Evolutionary conservation across 257 asterid genomes (phyloP).

Genomic region (Solanum sejunctum): DNA sequence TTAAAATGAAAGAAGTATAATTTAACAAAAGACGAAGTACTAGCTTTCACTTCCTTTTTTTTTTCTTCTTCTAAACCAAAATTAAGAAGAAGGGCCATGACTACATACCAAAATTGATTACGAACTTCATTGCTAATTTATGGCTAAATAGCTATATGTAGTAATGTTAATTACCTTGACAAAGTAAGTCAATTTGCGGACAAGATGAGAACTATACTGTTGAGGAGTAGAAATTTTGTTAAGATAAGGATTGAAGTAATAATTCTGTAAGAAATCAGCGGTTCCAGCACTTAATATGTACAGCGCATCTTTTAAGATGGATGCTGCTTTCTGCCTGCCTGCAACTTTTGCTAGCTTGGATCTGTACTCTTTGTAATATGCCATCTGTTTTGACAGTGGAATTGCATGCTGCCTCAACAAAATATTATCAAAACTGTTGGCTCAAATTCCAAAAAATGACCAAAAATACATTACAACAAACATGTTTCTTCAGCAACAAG

Average conservation of each 20-base stretch:
- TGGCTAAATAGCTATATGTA: background rate
- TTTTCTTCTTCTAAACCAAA: too few relatives aligned
- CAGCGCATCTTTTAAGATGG: slow-evolving; percentile 44
- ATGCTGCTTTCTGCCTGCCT: slow-evolving; percentile 37
- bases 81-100: too few relatives aligned
- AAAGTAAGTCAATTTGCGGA: slow-evolving; percentile 37
- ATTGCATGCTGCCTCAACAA: slow-evolving; percentile 58
- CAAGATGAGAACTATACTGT: slow-evolving; percentile 55
- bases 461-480: background rate
- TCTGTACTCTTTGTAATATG: slow-evolving; percentile 67
- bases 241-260: slow-evolving; percentile 64
- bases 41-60: too few relatives aligned
- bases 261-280: slow-evolving; percentile 81
- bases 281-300: slow-evolving; percentile 60
- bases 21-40: too few relatives aligned
- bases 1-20: too few relatives aligned
- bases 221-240: slow-evolving; percentile 56
- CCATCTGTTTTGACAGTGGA: slow-evolving; percentile 51
- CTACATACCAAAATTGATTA: too few relatives aligned
- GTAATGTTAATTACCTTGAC: slow-evolving; percentile 35
- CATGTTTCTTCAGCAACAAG: background rate
- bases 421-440: background rate
- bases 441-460: background rate
- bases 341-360: slow-evolving; percentile 55
- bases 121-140: background rate